phyloP scores from a whole-genome alignment of 2,329 filamentous ascomycete species.

The Neurospora sp. region DNA sequence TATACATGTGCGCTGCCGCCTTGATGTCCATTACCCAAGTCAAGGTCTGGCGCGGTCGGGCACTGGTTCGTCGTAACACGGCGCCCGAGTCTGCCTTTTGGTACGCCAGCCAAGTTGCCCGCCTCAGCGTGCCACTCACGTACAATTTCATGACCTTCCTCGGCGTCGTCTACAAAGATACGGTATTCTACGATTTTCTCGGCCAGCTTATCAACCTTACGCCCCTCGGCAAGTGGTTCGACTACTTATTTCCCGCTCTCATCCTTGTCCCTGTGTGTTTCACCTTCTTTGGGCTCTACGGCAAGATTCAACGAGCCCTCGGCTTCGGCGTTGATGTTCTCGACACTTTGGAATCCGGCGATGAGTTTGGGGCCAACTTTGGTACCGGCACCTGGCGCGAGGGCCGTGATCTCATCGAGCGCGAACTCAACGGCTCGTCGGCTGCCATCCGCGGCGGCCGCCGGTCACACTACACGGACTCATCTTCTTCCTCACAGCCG shows the following conservation, averaged over 20 bases:
- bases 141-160: slow-evolving; percentile 97
- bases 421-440: slow-evolving; percentile 62
- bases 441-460: slow-evolving; percentile 36
- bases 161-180: slow-evolving; percentile 62
- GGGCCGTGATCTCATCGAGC: slow-evolving; percentile 79
- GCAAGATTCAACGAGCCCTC: slow-evolving; percentile 62
- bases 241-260: slow-evolving; percentile 79
- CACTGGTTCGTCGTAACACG: slow-evolving; percentile 81
- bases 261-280: slow-evolving; percentile 78
- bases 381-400: slow-evolving; percentile 84
- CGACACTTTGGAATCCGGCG: slow-evolving; percentile 57
- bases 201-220: slow-evolving; percentile 77
- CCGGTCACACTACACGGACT: slow-evolving; percentile 5
- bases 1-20: slow-evolving; percentile 92
- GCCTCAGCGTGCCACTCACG: slow-evolving; percentile 80
- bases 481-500: background rate
- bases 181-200: slow-evolving; percentile 80
- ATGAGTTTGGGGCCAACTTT: slow-evolving; percentile 52
- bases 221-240: slow-evolving; percentile 71
- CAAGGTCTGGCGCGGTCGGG: slow-evolving; percentile 94
- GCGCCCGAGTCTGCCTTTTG: slow-evolving; percentile 90
- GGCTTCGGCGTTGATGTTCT: slow-evolving; percentile 69
- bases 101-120: slow-evolving; percentile 88
- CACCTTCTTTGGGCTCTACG: slow-evolving; percentile 82
- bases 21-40: slow-evolving; percentile 83